These are phyloP conservation scores for Endoconidiophora polonica DNA, from an alignment of 2,329 filamentous ascomycete species.

Conservation along the genomic window DNA sequence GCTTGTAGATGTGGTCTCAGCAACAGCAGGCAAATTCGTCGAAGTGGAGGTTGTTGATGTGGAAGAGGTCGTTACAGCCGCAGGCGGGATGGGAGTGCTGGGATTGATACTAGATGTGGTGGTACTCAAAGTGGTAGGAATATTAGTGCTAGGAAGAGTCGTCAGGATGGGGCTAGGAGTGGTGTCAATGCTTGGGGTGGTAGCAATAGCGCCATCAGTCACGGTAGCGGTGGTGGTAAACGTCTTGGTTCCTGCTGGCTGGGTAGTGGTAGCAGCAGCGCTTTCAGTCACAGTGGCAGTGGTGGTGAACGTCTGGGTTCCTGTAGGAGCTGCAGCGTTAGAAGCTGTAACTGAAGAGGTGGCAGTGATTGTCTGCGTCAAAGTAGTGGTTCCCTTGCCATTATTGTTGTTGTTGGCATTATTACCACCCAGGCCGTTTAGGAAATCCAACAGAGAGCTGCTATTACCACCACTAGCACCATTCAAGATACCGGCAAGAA, in stretches of 20 bases:
- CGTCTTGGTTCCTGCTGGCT: background rate
- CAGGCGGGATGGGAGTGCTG: background rate
- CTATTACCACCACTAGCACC: background rate
- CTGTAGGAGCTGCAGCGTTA: background rate
- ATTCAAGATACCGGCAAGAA: background rate
- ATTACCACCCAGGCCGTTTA: constrained; percentile 1
- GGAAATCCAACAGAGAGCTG: constrained; percentile 2
- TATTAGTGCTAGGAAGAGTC: background rate
- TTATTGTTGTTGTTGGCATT: background rate
- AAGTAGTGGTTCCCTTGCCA: too few species aligned
- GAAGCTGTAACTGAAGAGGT: constrained; percentile 1
- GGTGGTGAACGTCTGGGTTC: background rate
- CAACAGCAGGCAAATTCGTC: background rate
- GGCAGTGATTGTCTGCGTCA: background rate
- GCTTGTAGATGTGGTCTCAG: constrained; percentile 2
- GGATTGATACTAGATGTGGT: constrained; percentile 1
- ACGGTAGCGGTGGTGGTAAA: constrained; percentile 4
- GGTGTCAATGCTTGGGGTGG: background rate
- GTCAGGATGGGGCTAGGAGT: constrained; percentile 10
- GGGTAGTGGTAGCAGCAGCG: background rate
- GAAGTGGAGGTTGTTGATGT: constrained; percentile 12
- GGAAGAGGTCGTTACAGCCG: constrained; percentile 2
- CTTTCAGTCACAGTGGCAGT: background rate
- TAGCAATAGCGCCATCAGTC: background rate
- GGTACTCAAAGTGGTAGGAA: constrained; percentile 10